Percentiles rank a stretch among this genome's conserved stretches.
Conservation (phyloP, 2,329 filamentous ascomycete species). For the Leptographium flavum region DNA sequence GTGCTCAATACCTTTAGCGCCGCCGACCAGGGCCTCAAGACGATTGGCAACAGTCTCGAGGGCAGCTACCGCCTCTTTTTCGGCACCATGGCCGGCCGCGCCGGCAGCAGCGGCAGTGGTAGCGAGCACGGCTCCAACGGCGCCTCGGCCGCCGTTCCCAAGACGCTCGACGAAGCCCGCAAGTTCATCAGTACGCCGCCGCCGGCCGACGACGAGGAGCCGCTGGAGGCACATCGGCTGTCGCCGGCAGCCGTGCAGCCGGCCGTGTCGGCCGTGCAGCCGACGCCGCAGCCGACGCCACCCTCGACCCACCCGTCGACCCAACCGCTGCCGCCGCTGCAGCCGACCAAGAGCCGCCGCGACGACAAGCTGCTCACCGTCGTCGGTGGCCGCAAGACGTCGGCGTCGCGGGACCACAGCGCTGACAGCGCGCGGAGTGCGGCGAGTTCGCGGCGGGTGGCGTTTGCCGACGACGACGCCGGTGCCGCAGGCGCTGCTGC, state of each 20-base stretch:
- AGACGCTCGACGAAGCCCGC: conserved; percentile 83
- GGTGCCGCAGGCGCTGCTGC: conserved; percentile 7
- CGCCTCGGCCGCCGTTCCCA: conserved; percentile 50
- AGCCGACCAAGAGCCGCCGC: conserved; percentile 11
- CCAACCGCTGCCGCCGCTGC: too few species aligned
- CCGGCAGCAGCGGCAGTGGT: not conserved
- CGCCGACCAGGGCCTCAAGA: conserved; percentile 84
- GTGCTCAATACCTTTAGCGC: conserved; percentile 77
- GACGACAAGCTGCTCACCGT: conserved; percentile 59
- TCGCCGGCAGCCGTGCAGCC: too few species aligned
- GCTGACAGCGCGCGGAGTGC: conserved; percentile 57
- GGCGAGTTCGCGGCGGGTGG: conserved; percentile 34
- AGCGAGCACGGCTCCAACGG: not conserved
- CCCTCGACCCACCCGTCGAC: not conserved
- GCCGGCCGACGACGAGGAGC: conserved; percentile 40
- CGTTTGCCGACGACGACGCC: conserved; percentile 29
- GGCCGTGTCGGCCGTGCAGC: conserved; percentile 22
- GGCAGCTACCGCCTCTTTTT: conserved; percentile 91
- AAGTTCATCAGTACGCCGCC: conserved; percentile 69
- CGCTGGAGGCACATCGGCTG: too few species aligned
- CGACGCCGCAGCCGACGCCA: not conserved
- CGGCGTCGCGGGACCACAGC: conserved; percentile 50
- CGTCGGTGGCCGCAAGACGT: conserved; percentile 43
- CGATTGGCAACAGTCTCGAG: conserved; percentile 77
- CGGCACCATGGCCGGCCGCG: conserved; percentile 39